A percentile compares a stretch with the other conserved stretches of the same genome.
phyloP scores from a whole-genome alignment of 208 protist genomes.

The Crithidia thermophila region DNA sequence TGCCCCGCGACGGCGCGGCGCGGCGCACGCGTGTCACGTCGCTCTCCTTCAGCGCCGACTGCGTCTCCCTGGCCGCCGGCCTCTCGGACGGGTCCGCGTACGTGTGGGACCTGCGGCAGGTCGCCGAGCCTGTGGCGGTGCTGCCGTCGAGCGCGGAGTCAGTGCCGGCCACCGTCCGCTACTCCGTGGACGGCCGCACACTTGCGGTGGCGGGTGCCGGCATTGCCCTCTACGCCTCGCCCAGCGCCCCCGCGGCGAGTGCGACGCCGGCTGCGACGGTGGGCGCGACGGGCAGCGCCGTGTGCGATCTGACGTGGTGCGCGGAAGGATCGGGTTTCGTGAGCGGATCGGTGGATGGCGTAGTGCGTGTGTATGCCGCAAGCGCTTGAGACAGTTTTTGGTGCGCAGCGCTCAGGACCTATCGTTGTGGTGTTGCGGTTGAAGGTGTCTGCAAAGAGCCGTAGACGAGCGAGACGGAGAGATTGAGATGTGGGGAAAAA shows the following conservation, averaged over 20 bases:
- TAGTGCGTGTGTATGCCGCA: conserved; percentile 48
- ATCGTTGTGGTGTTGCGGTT: too few species aligned
- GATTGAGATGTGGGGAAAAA: too few species aligned
- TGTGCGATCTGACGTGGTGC: conserved; percentile 57
- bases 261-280: conserved; percentile 19
- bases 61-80: conserved; percentile 91
- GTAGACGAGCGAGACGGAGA: too few species aligned
- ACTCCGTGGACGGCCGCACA: conserved; percentile 37
- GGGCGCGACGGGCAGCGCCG: conserved; percentile 2
- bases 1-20: conserved; percentile 24
- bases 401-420: too few species aligned
- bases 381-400: neutral
- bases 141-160: conserved; percentile 18
- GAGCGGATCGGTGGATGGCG: conserved; percentile 45
- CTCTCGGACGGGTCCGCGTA: conserved; percentile 68
- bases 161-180: conserved; percentile 41
- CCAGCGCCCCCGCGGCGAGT: conserved; percentile 1
- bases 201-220: conserved; percentile 22
- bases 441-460: too few species aligned
- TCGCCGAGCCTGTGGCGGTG: conserved; percentile 59
- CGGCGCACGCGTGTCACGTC: conserved; percentile 35
- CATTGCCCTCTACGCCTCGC: conserved; percentile 15
- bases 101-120: conserved; percentile 97
- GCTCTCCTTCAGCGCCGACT: conserved; percentile 95
- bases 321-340: conserved; percentile 36